A percentile compares a stretch with the other conserved stretches of the same genome.
Conservation (phyloP, 2,329 filamentous ascomycete genomes). For the Ascochyta viciae-villosae region DNA sequence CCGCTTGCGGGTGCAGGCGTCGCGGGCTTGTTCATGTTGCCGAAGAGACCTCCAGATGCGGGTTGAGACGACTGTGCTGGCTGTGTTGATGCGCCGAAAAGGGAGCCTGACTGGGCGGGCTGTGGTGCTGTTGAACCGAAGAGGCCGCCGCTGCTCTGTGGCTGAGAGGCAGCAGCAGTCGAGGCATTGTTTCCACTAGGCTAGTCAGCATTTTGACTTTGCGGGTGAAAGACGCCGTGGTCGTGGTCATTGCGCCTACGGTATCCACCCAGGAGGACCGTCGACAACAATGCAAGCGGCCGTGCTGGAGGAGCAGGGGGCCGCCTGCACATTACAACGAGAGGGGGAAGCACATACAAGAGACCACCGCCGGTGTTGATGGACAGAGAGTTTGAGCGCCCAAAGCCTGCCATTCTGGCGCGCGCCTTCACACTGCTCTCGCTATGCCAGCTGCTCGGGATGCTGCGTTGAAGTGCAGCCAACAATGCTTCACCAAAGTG, state of each 20-base stretch:
- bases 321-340: not conserved
- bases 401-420: conserved; percentile 51
- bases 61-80: conserved; percentile 30
- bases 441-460: not conserved
- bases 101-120: conserved; percentile 28
- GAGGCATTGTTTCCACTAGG: conserved; percentile 41
- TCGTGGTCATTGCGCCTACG: conserved; percentile 12
- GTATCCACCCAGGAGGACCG: conserved; percentile 4
- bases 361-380: conserved; percentile 62
- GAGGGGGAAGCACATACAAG: conserved; percentile 50
- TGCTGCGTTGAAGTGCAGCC: not conserved
- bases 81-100: conserved; percentile 29
- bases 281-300: not conserved
- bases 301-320: not conserved
- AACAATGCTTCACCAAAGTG: no score
- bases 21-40: conserved; percentile 45
- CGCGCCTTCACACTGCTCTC: not conserved
- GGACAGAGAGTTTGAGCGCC: conserved; percentile 59
- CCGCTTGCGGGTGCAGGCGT: conserved; percentile 32
- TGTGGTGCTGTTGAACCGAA: conserved; percentile 45
- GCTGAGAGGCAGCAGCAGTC: conserved; percentile 29
- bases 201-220: conserved; percentile 28
- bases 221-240: conserved; percentile 1
- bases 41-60: conserved; percentile 45
- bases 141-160: conserved; percentile 38